A percentile compares a stretch with the other conserved stretches of the same genome.
These are phyloP conservation scores for Glycine latifolia DNA, from an alignment of 306 rosid species.

Conservation along the genomic window DNA sequence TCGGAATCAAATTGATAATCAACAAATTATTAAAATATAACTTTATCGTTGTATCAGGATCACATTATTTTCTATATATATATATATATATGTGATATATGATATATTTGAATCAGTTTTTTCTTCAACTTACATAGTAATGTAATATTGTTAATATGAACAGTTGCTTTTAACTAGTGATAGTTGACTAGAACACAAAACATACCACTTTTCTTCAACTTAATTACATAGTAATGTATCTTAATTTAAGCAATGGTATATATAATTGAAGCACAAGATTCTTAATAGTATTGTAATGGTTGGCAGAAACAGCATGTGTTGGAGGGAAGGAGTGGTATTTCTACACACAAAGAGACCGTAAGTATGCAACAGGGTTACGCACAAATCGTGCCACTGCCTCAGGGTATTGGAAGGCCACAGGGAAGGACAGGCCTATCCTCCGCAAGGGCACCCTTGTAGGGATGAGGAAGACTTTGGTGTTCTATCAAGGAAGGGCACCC, in stretches of 20 bases:
- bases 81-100: no score
- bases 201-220: background rate
- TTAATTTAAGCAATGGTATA: no score
- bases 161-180: no score
- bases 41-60: no score
- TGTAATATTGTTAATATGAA: slow-evolving; percentile 36
- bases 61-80: background rate
- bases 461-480: slow-evolving; percentile 92
- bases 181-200: slow-evolving; percentile 42
- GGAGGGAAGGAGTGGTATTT: slow-evolving; percentile 97
- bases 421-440: slow-evolving; percentile 75
- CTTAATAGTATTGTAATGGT: background rate
- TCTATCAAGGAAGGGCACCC: slow-evolving; percentile 95
- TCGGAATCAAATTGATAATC: no score
- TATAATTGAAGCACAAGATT: no score
- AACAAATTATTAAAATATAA: no score
- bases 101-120: background rate
- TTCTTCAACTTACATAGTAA: background rate
- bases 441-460: slow-evolving; percentile 75
- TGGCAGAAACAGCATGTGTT: slow-evolving; percentile 75
- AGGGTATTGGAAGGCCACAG: slow-evolving; percentile 98
- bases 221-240: background rate
- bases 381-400: slow-evolving; percentile 93
- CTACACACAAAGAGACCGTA: slow-evolving; percentile 81
- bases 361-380: slow-evolving; percentile 85